Base-by-base conservation (phyloP, 2,329 filamentous ascomycete genomes). In the Ophiosphaerella korrae region DNA sequence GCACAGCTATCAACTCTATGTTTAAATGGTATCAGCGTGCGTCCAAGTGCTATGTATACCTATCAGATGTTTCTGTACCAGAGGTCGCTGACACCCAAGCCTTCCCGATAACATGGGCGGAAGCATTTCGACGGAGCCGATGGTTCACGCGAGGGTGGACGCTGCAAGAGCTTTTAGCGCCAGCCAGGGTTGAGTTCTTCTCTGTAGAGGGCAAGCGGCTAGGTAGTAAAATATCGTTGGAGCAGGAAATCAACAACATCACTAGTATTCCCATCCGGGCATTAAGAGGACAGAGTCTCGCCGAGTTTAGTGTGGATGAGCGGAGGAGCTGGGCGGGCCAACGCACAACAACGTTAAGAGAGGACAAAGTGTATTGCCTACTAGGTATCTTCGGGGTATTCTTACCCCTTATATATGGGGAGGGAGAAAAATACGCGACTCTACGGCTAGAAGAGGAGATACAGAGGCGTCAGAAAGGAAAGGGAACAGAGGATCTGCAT, bases 301-400 rank as follows among this genome's bases (percentile, higher is more conserved):
- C 45, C 23, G 37, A 55, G 14, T 53, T 55, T 23, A 59, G 52
- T 38, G 45, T 66, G 33, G 50, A 62, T 11, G 52, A 65, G 29
- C 53, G 61, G 46, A 55, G 66, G 45, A 58, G 53, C 29, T 71
- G 67, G 67, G 57, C 57, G n/a, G 56, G 53, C 12, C 39, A 33
- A 16, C 60, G 67, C 29, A 48, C 46, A 32, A 67, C 64, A 7
- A 63, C 52, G 34, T 3, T 43, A 12, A 50, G 58, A 21, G 63
- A 68, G 39, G 64, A 68, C 36, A 54, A 41, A 33, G 59, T 55
- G 9, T 67, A 66, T 26, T 67, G 56, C 39, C 47, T 68, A 31
- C 53, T 63, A n/a, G 65, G 65, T 0, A 52, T 67, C 11, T 67
- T 67, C 39, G 61, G 52, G 32, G 58, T 66, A n/a, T 54, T 52